Conservation (phyloP, 805 yeast species). For the Yamadazyma tumulicola region DNA sequence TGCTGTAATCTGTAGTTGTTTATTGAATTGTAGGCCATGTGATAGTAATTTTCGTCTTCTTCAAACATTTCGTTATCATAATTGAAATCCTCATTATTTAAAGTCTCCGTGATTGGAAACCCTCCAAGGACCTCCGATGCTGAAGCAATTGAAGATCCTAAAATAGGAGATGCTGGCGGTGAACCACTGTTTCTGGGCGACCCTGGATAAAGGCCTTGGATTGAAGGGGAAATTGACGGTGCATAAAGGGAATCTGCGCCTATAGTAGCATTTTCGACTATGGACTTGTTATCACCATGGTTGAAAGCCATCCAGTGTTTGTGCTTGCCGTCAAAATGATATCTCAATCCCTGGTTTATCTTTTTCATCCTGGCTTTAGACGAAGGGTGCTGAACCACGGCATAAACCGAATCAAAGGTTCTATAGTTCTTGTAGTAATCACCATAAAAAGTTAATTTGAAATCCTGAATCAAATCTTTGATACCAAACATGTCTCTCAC, state of each 20-base stretch:
- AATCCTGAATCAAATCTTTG: conserved; percentile 78
- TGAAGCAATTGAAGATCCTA: neutral
- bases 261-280: conserved; percentile 11
- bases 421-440: conserved; percentile 70
- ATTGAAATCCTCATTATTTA: conserved; percentile 21
- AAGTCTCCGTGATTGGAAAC: conserved; percentile 19
- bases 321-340: conserved; percentile 69
- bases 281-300: conserved; percentile 9
- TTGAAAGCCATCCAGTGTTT: conserved; percentile 69
- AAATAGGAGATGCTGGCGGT: conserved; percentile 5
- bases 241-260: conserved; percentile 12
- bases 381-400: conserved; percentile 64
- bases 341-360: conserved; percentile 79
- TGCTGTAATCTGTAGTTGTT: conserved; percentile 34
- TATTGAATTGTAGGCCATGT: conserved; percentile 25
- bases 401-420: conserved; percentile 78
- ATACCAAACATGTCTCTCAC: conserved; percentile 71
- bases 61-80: conserved; percentile 33
- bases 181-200: conserved; percentile 21
- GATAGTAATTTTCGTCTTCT: conserved; percentile 36
- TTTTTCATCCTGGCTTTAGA: conserved; percentile 62
- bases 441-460: conserved; percentile 66
- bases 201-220: conserved; percentile 28
- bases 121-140: conserved; percentile 4
- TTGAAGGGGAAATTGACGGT: conserved; percentile 23